Base-by-base conservation (phyloP, 148 eudicot genomes). In the Tetragonia tetragonoides region DNA sequence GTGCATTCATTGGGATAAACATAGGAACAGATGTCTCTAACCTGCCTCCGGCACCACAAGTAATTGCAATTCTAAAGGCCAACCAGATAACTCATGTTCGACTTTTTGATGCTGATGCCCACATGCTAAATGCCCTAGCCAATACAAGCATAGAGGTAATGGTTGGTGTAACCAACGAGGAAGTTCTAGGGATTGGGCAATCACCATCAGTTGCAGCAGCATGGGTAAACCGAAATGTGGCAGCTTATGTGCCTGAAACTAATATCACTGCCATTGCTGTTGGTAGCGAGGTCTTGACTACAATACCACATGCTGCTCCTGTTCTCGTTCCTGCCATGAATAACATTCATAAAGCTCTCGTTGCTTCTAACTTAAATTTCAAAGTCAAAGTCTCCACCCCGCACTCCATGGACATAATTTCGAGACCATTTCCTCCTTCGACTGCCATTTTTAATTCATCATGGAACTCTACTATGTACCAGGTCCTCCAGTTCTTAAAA, bases 371-470 rank as follows among this genome's bases (percentile, higher is more conserved):
- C 71, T 80, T 94, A 23, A 91, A 91, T 66, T 84, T 81, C 83
- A 88, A 78, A 72, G 86, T 93, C 75, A 95, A 90, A 83, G 94
- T 95, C 66, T 95, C 99, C 56, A 88, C 97, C 49, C 99, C 99
- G 0, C 86, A 84, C 66, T 85, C 99, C 63, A 93, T 93, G 93
- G 93, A 90, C 70, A 69, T 91, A n/a, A 93, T 95, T 53, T 73
- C 97, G 4, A 87, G 81, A 53, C 93, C 97, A 7, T 95, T 95
- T 75, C 99, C 97, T 65, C 99, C 99, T 42, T 95, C 99, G 1
- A 82, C 93, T 17, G 97, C 99, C 70, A 65, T 82, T 53, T 95
- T 93, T 78, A 93, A 95, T 70, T 80, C 96, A n/a, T 44, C 94
- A 1, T 95, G 89, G 87, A 93, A 95, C 87, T 80, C 89, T 3